These are phyloP conservation scores for Crucibulum parvulum DNA, from an alignment of 1,284 basidiomycete genomes.

Conservation along the genomic window DNA sequence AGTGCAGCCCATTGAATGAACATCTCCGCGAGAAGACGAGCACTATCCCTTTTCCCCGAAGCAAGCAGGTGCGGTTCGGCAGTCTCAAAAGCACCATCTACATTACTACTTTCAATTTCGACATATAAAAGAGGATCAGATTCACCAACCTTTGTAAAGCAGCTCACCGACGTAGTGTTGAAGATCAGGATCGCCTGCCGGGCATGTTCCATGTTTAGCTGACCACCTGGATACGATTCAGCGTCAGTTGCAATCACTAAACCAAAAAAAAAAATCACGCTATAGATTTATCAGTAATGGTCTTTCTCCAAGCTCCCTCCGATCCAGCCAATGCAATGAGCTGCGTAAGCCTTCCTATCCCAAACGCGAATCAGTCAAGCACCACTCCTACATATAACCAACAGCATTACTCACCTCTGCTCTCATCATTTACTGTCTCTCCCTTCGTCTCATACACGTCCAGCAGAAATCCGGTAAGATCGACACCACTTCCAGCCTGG, in stretches of 20 bases:
- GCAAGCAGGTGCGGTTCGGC: constrained; percentile 86
- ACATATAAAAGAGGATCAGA: background rate
- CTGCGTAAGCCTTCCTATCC: constrained; percentile 78
- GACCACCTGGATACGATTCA: constrained; percentile 71
- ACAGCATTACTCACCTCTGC: constrained; percentile 62
- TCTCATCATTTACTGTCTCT: constrained; percentile 73
- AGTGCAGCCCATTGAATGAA: constrained; percentile 79
- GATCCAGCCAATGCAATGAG: constrained; percentile 81
- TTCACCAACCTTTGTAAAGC: constrained; percentile 79
- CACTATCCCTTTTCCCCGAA: constrained; percentile 88
- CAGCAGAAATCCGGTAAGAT: constrained; percentile 80
- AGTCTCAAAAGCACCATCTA: constrained; percentile 76
- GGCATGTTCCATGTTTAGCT: constrained; percentile 73
- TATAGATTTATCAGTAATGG: constrained; percentile 78
- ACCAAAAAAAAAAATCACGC: constrained; percentile 55
- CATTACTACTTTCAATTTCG: background rate
- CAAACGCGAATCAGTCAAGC: background rate
- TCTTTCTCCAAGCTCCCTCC: constrained; percentile 82
- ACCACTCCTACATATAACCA: background rate
- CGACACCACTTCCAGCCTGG: constrained; percentile 88
- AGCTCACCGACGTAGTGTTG: constrained; percentile 90
- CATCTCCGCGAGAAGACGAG: constrained; percentile 84
- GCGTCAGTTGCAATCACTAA: constrained; percentile 3
- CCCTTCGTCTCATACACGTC: constrained; percentile 82
- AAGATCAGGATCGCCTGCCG: constrained; percentile 85